Conservation (phyloP, 2,329 filamentous ascomycete species). For the Diaporthe capsici region DNA sequence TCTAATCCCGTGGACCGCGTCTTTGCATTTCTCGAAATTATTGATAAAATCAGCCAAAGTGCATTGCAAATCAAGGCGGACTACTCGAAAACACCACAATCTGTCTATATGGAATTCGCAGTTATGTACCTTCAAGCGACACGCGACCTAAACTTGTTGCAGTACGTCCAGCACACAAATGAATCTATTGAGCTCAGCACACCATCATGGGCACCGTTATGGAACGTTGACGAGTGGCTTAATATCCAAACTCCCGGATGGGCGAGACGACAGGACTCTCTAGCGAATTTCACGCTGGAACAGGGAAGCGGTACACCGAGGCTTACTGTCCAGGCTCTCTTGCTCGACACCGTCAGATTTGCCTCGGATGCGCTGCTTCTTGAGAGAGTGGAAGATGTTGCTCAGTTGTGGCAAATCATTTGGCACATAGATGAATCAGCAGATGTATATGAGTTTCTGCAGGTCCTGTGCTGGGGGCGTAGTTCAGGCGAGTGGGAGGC, state of each 20-base stretch:
- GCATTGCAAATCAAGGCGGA: background rate
- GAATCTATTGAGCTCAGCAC: background rate
- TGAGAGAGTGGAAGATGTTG: background rate
- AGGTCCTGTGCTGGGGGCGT: background rate
- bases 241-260: fast-evolving
- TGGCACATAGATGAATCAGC: background rate
- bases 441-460: background rate
- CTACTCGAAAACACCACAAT: background rate
- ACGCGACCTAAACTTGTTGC: background rate
- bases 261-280: background rate
- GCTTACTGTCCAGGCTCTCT: background rate
- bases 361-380: background rate
- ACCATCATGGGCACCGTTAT: background rate
- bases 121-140: background rate
- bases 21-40: background rate
- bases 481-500: background rate
- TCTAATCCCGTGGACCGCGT: background rate
- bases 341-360: background rate
- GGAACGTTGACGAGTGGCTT: background rate
- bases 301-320: background rate
- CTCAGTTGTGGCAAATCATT: background rate
- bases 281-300: background rate
- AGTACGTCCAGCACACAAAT: background rate
- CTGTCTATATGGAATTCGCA: background rate
- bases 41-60: background rate